Percentiles rank a stretch among this genome's conserved stretches.
These are phyloP conservation scores for Nyctanthes arbortristis DNA, from an alignment of 257 asterid genomes.

Conservation along the genomic window DNA sequence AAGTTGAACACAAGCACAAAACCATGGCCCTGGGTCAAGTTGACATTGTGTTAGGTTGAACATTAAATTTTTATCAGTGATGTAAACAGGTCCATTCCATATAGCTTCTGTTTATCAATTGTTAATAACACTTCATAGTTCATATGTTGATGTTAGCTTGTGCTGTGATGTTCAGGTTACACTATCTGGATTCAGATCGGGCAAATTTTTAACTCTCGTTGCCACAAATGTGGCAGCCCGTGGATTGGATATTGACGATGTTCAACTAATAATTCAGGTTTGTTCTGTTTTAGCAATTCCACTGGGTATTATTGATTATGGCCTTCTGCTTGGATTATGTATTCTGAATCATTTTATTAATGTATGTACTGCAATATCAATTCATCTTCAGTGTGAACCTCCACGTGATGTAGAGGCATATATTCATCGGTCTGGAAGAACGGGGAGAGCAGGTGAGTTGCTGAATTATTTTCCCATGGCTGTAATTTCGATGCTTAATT, in stretches of 20 bases:
- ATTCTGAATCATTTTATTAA: neutral
- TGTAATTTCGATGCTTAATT: slow-evolving; percentile 9
- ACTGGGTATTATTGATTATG: neutral
- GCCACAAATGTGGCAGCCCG: too few relatives aligned
- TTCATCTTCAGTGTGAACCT: slow-evolving; percentile 77
- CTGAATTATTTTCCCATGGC: slow-evolving; percentile 1
- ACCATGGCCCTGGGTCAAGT: neutral
- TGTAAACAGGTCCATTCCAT: neutral
- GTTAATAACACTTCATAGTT: neutral
- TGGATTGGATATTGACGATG: slow-evolving; percentile 92
- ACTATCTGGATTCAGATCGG: slow-evolving; percentile 81
- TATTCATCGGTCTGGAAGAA: slow-evolving; percentile 98
- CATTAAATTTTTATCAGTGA: neutral
- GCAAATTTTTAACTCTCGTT: slow-evolving; percentile 75
- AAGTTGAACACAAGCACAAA: neutral
- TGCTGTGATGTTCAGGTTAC: slow-evolving; percentile 59
- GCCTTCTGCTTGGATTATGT: neutral
- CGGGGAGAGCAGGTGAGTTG: slow-evolving; percentile 89
- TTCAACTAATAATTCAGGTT: slow-evolving; percentile 93
- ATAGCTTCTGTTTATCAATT: neutral
- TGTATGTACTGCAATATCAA: slow-evolving; percentile 16
- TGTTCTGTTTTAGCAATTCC: slow-evolving; percentile 6
- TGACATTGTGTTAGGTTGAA: neutral
- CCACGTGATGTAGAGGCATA: slow-evolving; percentile 96
- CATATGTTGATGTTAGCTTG: neutral